phyloP scores from a whole-genome alignment of 192 early-diverging fungal species.

The Coemansia interrupta region DNA sequence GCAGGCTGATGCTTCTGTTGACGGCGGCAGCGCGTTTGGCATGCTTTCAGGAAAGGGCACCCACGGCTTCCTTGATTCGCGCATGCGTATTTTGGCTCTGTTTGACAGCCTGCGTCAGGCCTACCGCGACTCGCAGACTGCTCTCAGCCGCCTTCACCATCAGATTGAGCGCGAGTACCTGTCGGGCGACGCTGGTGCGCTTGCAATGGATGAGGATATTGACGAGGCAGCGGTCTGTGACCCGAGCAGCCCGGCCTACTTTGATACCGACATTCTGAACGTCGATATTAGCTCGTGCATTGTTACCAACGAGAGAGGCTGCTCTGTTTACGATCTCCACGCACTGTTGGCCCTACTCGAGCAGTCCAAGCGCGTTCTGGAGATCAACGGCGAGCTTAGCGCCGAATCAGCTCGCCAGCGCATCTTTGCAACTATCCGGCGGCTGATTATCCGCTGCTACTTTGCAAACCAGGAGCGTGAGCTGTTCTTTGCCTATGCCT shows the following conservation, averaged over 20 bases:
- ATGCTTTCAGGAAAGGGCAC: slow-evolving; percentile 14
- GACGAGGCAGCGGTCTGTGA: slow-evolving; percentile 22
- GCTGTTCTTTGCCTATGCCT: slow-evolving; percentile 63
- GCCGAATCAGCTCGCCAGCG: slow-evolving; percentile 47
- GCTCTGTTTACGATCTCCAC: slow-evolving; percentile 66
- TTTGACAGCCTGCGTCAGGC: slow-evolving; percentile 45
- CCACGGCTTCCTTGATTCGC: slow-evolving; percentile 37
- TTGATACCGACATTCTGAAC: slow-evolving; percentile 71
- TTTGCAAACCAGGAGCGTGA: slow-evolving; percentile 72
- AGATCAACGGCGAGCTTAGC: slow-evolving; percentile 49
- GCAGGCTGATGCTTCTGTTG: slow-evolving; percentile 5
- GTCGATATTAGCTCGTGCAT: slow-evolving; percentile 54
- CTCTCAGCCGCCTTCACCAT: slow-evolving; percentile 23
- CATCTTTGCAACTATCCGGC: slow-evolving; percentile 57
- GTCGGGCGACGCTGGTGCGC: not conserved
- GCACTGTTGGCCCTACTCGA: slow-evolving; percentile 62
- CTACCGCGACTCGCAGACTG: slow-evolving; percentile 27
- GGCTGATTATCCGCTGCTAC: slow-evolving; percentile 62
- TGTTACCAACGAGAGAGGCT: slow-evolving; percentile 57
- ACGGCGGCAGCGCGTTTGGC: slow-evolving; percentile 21
- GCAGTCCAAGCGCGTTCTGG: slow-evolving; percentile 41
- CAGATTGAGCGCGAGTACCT: slow-evolving; percentile 25
- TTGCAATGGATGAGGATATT: slow-evolving; percentile 28
- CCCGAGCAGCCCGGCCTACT: slow-evolving; percentile 54
- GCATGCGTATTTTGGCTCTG: slow-evolving; percentile 42